Evolutionary conservation across 2,329 filamentous ascomycete genomes (phyloP).

Genomic region (Diaporthe destruens): DNA sequence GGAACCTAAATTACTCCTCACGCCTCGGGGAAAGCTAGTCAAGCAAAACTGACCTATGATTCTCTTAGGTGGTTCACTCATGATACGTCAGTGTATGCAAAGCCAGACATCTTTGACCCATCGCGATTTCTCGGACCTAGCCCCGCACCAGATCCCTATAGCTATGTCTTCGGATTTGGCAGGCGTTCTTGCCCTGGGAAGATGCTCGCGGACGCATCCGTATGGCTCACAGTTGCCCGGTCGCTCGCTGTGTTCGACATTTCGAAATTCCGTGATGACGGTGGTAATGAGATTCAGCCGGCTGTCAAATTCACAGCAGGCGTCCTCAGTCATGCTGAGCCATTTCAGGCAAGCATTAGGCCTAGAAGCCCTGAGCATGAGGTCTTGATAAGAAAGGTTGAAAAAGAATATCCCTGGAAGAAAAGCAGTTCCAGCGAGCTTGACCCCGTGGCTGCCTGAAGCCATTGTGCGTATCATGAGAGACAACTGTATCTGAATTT

Average conservation of each 20-base stretch:
- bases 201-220: constrained; percentile 39
- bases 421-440: constrained; percentile 39
- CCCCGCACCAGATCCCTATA: constrained; percentile 33
- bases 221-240: constrained; percentile 48
- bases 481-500: neutral
- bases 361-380: constrained; percentile 47
- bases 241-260: constrained; percentile 58
- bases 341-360: constrained; percentile 45
- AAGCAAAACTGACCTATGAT: neutral
- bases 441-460: neutral
- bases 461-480: neutral
- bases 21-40: neutral
- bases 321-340: constrained; percentile 45
- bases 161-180: constrained; percentile 41
- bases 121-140: constrained; percentile 42
- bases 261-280: constrained; percentile 52
- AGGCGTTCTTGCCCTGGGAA: constrained; percentile 41
- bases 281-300: constrained; percentile 50
- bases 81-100: constrained; percentile 37
- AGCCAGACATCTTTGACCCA: constrained; percentile 40
- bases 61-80: constrained; percentile 45
- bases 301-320: constrained; percentile 42
- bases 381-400: constrained; percentile 45
- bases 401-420: constrained; percentile 44
- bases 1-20: neutral